Evolutionary conservation across 352 stramenopile genomes (phyloP).

Genomic region (Albugo laibachii): DNA sequence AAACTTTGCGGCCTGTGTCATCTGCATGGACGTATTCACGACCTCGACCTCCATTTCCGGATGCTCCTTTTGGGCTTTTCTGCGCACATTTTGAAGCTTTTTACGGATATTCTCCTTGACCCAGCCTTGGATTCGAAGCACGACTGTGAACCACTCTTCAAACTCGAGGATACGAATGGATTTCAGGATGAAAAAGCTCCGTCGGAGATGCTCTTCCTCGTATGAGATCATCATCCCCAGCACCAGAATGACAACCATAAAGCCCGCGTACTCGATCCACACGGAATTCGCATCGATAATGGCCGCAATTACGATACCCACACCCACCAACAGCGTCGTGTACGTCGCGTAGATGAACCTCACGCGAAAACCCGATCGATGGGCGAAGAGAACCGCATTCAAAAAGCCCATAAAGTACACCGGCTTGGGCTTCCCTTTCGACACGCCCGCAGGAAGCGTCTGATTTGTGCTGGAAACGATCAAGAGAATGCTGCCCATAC

Average conservation of each 20-base stretch:
- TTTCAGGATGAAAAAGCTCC: conserved; percentile 67
- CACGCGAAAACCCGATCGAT: conserved; percentile 57
- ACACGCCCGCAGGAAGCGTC: conserved; percentile 5
- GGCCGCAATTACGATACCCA: conserved; percentile 41
- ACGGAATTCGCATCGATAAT: conserved; percentile 26
- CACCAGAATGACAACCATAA: conserved; percentile 38
- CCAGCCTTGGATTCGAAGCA: conserved; percentile 51
- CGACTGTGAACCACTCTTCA: conserved; percentile 56
- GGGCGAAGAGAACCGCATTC: conserved; percentile 56
- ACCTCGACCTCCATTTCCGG: conserved; percentile 9
- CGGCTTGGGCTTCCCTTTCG: conserved; percentile 31
- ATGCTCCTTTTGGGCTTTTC: conserved; percentile 23
- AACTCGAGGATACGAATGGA: conserved; percentile 64
- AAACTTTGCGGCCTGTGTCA: conserved; percentile 53
- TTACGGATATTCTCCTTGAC: conserved; percentile 46
- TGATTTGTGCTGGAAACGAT: conserved; percentile 27
- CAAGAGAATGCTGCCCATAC: conserved; percentile 50
- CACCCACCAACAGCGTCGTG: conserved; percentile 36
- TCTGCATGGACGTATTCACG: conserved; percentile 48
- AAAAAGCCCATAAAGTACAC: conserved; percentile 74
- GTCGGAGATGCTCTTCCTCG: conserved; percentile 56
- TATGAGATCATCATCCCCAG: conserved; percentile 76
- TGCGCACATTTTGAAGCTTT: conserved; percentile 25
- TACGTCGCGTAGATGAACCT: conserved; percentile 64
- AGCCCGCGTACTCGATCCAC: conserved; percentile 51